These are phyloP conservation scores for Entonaema liquescens DNA, from an alignment of 495 filamentous ascomycete species.

Conservation along the genomic window DNA sequence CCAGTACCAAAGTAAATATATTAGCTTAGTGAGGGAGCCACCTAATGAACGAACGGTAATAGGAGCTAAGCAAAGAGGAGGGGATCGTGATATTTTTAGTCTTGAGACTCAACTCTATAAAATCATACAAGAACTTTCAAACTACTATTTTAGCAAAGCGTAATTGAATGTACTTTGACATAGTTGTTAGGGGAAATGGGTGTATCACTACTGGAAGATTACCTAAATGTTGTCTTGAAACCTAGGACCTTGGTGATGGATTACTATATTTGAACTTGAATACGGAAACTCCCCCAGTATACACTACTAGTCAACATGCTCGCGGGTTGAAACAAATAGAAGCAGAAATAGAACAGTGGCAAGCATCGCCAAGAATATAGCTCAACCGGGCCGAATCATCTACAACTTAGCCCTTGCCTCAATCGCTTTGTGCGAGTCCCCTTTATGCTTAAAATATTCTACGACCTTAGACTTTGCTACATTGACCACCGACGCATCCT, in stretches of 20 bases:
- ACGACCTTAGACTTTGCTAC: conserved; percentile 57
- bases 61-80: not conserved
- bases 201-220: not conserved
- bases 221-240: not conserved
- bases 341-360: not conserved
- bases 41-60: not conserved
- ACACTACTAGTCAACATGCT: not conserved
- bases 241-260: not conserved
- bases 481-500: conserved; percentile 60
- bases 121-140: not conserved
- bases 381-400: not conserved
- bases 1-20: not conserved
- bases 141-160: not conserved
- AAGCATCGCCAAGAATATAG: not conserved
- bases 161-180: not conserved
- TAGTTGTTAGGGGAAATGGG: not conserved
- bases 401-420: conserved; percentile 69
- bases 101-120: not conserved
- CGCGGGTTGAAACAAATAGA: not conserved
- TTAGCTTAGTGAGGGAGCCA: not conserved
- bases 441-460: conserved; percentile 58
- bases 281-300: not conserved
- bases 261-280: not conserved
- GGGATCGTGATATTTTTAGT: not conserved
- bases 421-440: conserved; percentile 58